Evolutionary conservation across 23 red algal genomes (phyloP).

Genomic region (Gracilaria gracilis): DNA sequence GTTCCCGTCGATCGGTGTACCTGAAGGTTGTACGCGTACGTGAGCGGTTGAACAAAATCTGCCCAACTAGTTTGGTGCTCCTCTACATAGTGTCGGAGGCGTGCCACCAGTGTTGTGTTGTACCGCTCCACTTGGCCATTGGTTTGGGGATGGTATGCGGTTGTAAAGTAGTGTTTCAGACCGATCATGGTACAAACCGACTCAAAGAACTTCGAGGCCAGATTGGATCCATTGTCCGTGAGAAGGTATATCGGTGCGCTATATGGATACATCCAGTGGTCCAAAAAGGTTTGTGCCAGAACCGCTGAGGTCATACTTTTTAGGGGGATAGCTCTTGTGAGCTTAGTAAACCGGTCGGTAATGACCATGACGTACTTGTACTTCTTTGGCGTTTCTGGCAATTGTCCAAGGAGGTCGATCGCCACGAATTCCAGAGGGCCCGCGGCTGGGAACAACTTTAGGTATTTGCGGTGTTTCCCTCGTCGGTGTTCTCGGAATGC

Average conservation of each 20-base stretch:
- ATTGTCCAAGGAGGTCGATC: constrained; percentile 35
- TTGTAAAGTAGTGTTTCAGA: constrained; percentile 33
- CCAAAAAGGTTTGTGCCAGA: constrained; percentile 1
- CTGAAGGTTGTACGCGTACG: constrained; percentile 43
- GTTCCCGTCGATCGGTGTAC: constrained; percentile 14
- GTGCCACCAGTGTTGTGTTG: constrained; percentile 3
- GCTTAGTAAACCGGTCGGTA: constrained; percentile 44
- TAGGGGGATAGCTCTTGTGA: background rate
- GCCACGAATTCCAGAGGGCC: constrained; percentile 34
- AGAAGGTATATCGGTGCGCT: constrained; percentile 19
- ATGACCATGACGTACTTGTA: constrained; percentile 36
- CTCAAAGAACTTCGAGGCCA: constrained; percentile 42
- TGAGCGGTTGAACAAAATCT: background rate
- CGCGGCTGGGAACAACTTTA: constrained; percentile 35
- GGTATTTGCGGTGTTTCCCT: constrained; percentile 27
- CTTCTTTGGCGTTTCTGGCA: background rate
- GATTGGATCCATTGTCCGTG: constrained; percentile 19
- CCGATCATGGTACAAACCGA: background rate
- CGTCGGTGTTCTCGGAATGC: no score
- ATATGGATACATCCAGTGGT: constrained; percentile 20
- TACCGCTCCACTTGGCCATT: constrained; percentile 47
- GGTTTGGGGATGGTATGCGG: constrained; percentile 30
- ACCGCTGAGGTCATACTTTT: background rate
- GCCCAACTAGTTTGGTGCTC: constrained; percentile 41
- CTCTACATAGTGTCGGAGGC: constrained; percentile 16